Base-by-base conservation (phyloP, 2,329 filamentous ascomycete genomes). In the Microdochium trichocladiopsis region DNA sequence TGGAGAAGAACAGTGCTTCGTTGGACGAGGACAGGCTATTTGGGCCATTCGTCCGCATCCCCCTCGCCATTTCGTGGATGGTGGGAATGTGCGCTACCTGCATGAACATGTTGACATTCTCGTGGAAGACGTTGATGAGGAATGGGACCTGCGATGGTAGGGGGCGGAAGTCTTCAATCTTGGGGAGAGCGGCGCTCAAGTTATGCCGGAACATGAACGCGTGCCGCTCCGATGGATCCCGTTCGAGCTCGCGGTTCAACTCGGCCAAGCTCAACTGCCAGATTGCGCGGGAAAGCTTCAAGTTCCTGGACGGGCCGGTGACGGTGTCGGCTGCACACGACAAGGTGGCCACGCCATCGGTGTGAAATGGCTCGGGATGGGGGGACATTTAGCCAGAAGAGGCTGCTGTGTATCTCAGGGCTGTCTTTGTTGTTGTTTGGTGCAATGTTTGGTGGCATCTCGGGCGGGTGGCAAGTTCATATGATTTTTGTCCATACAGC, bases 261-360 rank as follows among this genome's bases (percentile, higher is more conserved):
- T 84, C 88, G 51, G 92, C 92, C 12, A 84, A 94, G 68, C 77
- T 96, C 58, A 96, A 96, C 66, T 94, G 93, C 58, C 86, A 90
- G 69, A 86, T 95, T 53, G 92, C 91, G 1, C 80, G 90, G 47
- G 84, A 88, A 60, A 87, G 89, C 58, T 96, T 97, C 66, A 83
- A 80, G 63, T 83, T 82, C 59, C 66, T 87, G 4, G 83, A 87
- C 58, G 80, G 79, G 11, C 76, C 76, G 5, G 41, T 45, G 12
- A 4, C 41, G 41, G 41, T 22, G 41, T 45, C 41, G 12, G 16
- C n/a, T 3, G 10, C n/a, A 18, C 21, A 45, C 6, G 41, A 45
- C 12, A 45, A 45, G 41, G 41, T 18, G 9, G 41, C 14, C 6
- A 45, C 41, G 41, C 41, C 41, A 12, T 45, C 41, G 16, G 41